Conservation (phyloP, 2,329 filamentous ascomycete genomes). For the Fusarium musae region DNA sequence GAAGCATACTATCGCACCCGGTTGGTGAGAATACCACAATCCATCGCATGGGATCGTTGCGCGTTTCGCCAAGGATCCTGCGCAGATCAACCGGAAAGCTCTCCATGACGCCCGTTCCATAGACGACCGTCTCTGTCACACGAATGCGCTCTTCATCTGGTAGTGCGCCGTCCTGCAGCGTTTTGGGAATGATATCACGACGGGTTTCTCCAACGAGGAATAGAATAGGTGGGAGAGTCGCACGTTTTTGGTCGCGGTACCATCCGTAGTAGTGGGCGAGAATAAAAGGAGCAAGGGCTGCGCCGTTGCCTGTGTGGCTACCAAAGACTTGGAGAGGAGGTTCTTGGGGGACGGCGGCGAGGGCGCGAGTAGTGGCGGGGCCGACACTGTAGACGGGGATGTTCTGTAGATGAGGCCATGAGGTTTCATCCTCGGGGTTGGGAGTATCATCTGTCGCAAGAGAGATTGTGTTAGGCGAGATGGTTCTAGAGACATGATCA, state of each 20-base stretch:
- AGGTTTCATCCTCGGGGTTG: conserved; percentile 8
- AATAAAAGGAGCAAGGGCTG: conserved; percentile 81
- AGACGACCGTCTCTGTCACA: conserved; percentile 85
- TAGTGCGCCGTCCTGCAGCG: conserved; percentile 70
- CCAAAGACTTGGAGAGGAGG: conserved; percentile 75
- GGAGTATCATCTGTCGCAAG: conserved; percentile 22
- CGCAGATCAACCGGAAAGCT: conserved; percentile 78
- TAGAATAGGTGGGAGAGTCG: conserved; percentile 71
- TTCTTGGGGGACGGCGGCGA: conserved; percentile 64
- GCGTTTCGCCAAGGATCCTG: conserved; percentile 59
- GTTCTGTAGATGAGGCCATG: conserved; percentile 65
- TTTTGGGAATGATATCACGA: conserved; percentile 88
- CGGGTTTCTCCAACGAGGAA: conserved; percentile 93
- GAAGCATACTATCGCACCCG: conserved; percentile 70
- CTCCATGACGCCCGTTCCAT: conserved; percentile 85
- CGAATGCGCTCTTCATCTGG: conserved; percentile 63
- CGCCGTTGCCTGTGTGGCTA: conserved; percentile 85
- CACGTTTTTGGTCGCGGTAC: conserved; percentile 54
- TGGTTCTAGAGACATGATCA: not conserved
- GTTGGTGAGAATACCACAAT: conserved; percentile 79
- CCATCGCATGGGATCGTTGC: conserved; percentile 65
- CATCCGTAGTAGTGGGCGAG: conserved; percentile 76
- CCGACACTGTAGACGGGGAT: conserved; percentile 81
- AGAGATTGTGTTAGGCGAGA: not conserved
- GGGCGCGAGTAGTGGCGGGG: conserved; percentile 80